Evolutionary conservation across 2,329 filamentous ascomycete species (phyloP).

Genomic region (Fusarium sacchari): DNA sequence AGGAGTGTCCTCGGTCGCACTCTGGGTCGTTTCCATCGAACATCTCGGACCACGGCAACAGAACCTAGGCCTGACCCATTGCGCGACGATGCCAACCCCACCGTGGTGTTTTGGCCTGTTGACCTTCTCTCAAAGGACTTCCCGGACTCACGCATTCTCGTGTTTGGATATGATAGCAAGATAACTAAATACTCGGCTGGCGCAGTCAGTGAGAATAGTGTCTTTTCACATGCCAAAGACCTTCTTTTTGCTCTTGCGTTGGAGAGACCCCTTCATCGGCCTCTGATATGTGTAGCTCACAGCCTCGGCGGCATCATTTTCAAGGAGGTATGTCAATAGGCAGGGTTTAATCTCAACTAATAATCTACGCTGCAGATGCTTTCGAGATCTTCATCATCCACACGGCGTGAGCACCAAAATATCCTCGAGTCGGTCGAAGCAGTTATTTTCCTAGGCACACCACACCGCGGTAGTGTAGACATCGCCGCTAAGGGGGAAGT

Average conservation of each 20-base stretch:
- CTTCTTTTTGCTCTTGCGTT: accelerated
- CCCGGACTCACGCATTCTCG: accelerated
- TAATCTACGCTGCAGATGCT: accelerated
- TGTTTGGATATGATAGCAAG: not conserved
- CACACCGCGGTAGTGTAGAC: not conserved
- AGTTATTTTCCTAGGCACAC: not conserved
- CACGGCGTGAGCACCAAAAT: accelerated
- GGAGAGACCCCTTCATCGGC: not conserved
- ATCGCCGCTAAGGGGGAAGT: not conserved
- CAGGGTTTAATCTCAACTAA: accelerated
- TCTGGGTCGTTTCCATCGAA: accelerated
- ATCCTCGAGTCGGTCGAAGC: not conserved
- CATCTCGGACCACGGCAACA: accelerated
- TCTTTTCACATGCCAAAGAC: not conserved
- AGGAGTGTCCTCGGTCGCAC: accelerated
- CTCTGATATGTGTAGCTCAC: not conserved
- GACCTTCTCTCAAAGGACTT: not conserved
- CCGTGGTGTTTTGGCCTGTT: not conserved
- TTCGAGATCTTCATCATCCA: not conserved
- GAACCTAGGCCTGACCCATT: accelerated
- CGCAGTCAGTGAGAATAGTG: not conserved
- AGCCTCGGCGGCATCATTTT: not conserved
- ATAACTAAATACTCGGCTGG: not conserved
- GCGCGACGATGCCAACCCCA: accelerated
- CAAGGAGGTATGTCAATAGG: accelerated